phyloP scores from a whole-genome alignment of 257 asterid species.

The Rhazya stricta region DNA sequence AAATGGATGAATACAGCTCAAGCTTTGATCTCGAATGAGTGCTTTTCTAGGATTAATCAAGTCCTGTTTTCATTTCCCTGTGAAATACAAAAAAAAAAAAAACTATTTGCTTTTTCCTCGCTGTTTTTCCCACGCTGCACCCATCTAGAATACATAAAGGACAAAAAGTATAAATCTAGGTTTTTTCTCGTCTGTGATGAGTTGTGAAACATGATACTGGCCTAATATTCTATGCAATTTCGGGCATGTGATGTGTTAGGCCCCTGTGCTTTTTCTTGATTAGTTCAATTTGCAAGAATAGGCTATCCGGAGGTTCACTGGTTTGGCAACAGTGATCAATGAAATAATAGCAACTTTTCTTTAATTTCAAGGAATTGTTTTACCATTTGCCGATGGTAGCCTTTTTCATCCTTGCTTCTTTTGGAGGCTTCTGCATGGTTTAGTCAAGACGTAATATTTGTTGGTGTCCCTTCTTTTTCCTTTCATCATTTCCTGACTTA shows the following conservation, averaged over 20 bases:
- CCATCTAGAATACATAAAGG: background rate
- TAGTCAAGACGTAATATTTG: constrained; percentile 16
- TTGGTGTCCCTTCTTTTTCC: constrained; percentile 1
- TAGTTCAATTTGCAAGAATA: background rate
- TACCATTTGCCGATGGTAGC: background rate
- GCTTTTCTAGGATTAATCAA: background rate
- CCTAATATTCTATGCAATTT: background rate
- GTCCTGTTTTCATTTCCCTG: background rate
- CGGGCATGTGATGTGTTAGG: background rate
- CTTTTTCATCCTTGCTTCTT: constrained; percentile 14
- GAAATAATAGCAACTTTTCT: constrained; percentile 7
- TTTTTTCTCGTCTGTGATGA: background rate
- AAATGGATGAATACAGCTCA: background rate
- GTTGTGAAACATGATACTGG: background rate
- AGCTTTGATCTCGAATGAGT: constrained; percentile 5
- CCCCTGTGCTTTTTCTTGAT: background rate
- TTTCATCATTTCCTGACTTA: constrained; percentile 17
- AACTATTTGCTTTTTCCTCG: background rate
- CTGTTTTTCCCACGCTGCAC: background rate
- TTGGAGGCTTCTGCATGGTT: constrained; percentile 20
- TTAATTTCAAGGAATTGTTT: constrained; percentile 9
- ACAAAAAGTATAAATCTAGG: background rate
- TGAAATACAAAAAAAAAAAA: background rate
- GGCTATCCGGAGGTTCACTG: background rate
- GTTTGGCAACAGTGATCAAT: constrained; percentile 8